phyloP scores from a whole-genome alignment of 805 yeast species.

The Yamadazyma olivae region DNA sequence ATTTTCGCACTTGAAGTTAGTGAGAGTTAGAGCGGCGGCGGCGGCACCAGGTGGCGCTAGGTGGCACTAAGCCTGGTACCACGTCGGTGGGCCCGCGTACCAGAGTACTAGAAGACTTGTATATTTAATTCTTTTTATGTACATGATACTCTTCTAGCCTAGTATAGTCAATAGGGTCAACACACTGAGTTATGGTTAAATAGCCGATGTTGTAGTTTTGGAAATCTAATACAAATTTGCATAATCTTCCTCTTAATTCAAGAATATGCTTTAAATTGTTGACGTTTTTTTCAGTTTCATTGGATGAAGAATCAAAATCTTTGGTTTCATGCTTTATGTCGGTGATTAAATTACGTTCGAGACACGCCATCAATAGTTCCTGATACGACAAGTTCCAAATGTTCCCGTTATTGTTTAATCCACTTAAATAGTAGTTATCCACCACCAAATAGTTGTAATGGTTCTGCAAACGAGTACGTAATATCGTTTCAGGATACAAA shows the following conservation, averaged over 20 bases:
- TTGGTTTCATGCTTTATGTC: slow-evolving; percentile 21
- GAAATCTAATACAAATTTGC: slow-evolving; percentile 40
- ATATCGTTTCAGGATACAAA: slow-evolving; percentile 34
- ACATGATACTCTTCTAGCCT: no score
- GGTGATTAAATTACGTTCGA: slow-evolving; percentile 50
- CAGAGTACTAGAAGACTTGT: no score
- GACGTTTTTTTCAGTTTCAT: slow-evolving; percentile 11
- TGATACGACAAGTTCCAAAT: slow-evolving; percentile 44
- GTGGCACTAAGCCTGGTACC: no score
- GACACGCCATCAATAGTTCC: slow-evolving; percentile 53
- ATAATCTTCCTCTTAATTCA: slow-evolving; percentile 30
- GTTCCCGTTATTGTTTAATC: slow-evolving; percentile 34
- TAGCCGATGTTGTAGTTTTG: slow-evolving; percentile 38
- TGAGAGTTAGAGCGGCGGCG: no score
- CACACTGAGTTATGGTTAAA: slow-evolving; percentile 21
- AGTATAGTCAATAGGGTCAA: no score
- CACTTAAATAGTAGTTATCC: slow-evolving; percentile 48
- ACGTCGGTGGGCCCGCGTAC: no score
- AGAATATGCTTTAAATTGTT: slow-evolving; percentile 6
- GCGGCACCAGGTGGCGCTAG: no score
- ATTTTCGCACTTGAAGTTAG: no score
- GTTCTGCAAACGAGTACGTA: slow-evolving; percentile 33
- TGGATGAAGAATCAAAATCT: slow-evolving; percentile 20
- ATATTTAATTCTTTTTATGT: no score
- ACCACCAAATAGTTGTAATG: slow-evolving; percentile 46